Evolutionary conservation across 345 rosid species (phyloP).

Genomic region (Streptanthus diversifolius): DNA sequence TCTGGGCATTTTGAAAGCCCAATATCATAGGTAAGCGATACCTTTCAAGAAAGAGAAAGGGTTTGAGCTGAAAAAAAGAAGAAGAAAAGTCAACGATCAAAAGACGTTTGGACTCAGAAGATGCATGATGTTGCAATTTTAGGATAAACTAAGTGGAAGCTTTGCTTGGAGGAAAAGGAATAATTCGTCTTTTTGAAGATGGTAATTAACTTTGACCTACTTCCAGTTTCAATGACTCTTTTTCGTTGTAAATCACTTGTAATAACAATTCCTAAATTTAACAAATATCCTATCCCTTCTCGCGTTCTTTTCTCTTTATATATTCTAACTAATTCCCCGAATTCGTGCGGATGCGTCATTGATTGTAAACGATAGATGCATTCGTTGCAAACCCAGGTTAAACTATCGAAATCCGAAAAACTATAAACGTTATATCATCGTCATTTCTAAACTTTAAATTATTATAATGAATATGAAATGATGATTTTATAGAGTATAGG

Average conservation of each 20-base stretch:
- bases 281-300: background rate
- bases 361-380: background rate
- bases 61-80: background rate
- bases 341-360: background rate
- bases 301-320: background rate
- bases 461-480: too few species aligned
- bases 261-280: too few species aligned
- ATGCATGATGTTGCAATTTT: background rate
- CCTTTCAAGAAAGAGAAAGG: background rate
- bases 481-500: too few species aligned
- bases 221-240: background rate
- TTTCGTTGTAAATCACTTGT: background rate
- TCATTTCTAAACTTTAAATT: too few species aligned
- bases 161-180: slow-evolving; percentile 17
- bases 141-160: background rate
- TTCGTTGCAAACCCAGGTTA: too few species aligned
- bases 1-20: slow-evolving; percentile 1
- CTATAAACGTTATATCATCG: too few species aligned
- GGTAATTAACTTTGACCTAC: background rate
- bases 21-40: background rate
- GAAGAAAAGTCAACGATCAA: slow-evolving; percentile 1
- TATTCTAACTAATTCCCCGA: background rate
- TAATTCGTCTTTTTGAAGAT: background rate
- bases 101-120: background rate
- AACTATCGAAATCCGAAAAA: too few species aligned